Conservation (phyloP, 2,329 filamentous ascomycete species). For the Apiospora aurea region DNA sequence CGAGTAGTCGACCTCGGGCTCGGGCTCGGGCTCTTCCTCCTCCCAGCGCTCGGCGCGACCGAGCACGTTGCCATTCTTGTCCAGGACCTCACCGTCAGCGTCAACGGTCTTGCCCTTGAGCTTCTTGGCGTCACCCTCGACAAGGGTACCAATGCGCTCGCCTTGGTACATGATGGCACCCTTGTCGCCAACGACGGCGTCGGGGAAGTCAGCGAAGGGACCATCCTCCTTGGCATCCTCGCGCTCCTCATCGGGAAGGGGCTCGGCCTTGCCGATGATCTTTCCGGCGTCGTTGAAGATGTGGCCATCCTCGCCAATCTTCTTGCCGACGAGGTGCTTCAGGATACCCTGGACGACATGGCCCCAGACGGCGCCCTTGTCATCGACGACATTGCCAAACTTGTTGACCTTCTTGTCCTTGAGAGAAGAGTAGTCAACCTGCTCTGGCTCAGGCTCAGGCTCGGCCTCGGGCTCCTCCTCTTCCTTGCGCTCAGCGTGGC, state of each 20-base stretch:
- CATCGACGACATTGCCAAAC: conserved; percentile 62
- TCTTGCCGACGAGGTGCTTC: conserved; percentile 69
- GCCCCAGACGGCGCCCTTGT: conserved; percentile 62
- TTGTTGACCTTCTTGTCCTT: conserved; percentile 66
- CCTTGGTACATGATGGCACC: conserved; percentile 60
- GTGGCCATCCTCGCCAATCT: conserved; percentile 70
- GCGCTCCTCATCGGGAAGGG: conserved; percentile 63
- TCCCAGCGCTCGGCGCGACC: conserved; percentile 75
- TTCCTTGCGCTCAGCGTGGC: conserved; percentile 44
- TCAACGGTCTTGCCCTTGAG: conserved; percentile 72
- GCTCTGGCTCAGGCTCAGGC: conserved; percentile 42
- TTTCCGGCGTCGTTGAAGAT: conserved; percentile 76
- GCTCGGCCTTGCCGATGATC: conserved; percentile 71
- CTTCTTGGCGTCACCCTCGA: conserved; percentile 69
- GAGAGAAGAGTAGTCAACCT: conserved; percentile 56
- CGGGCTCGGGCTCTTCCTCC: conserved; percentile 53
- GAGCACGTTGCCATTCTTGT: conserved; percentile 71
- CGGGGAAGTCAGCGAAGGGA: conserved; percentile 66
- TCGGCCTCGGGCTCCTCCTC: conserved; percentile 40
- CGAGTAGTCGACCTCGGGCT: conserved; percentile 63
- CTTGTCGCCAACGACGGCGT: conserved; percentile 59
- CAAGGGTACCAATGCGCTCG: conserved; percentile 64
- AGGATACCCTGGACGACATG: conserved; percentile 69
- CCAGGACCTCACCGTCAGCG: conserved; percentile 72
- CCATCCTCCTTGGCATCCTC: conserved; percentile 54